These are phyloP conservation scores for Alternaria brassicicola DNA, from an alignment of 2,329 filamentous ascomycete genomes.

Conservation along the genomic window DNA sequence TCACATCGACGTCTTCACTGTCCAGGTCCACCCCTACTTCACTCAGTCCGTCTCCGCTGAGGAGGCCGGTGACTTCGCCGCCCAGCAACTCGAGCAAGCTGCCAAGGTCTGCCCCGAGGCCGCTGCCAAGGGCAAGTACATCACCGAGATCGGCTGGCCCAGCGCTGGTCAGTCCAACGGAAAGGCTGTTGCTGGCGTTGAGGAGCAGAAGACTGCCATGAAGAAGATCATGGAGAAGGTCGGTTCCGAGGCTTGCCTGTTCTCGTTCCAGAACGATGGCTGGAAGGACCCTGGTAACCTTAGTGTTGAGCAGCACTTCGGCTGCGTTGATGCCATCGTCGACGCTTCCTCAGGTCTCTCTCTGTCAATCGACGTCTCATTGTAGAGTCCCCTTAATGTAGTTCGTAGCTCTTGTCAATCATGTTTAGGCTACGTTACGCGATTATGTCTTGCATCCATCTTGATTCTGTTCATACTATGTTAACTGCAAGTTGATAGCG, in stretches of 20 bases:
- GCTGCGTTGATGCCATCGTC: constrained; percentile 61
- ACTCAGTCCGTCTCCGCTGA: constrained; percentile 69
- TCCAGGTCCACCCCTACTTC: constrained; percentile 96
- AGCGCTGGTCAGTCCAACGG: constrained; percentile 72
- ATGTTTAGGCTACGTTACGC: constrained; percentile 6
- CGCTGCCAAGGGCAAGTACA: constrained; percentile 68
- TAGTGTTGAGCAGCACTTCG: constrained; percentile 82
- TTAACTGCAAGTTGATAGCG: constrained; percentile 12
- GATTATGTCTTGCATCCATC: not conserved
- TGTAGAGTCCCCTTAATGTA: constrained; percentile 4
- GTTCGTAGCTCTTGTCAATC: constrained; percentile 7
- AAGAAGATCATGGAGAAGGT: constrained; percentile 68
- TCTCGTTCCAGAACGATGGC: constrained; percentile 77
- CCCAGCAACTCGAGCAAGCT: constrained; percentile 73
- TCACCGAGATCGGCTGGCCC: constrained; percentile 93
- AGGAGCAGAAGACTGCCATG: constrained; percentile 75
- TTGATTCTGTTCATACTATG: not conserved
- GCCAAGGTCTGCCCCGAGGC: constrained; percentile 68
- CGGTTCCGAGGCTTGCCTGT: constrained; percentile 76
- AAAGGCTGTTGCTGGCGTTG: constrained; percentile 67
- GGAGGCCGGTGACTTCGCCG: constrained; percentile 77
- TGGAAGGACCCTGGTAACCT: constrained; percentile 79
- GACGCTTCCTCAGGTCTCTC: not conserved
- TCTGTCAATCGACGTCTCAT: not conserved
- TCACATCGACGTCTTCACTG: constrained; percentile 77